Conservation (phyloP, 495 filamentous ascomycete genomes). For the Daldinia caldariorum region DNA sequence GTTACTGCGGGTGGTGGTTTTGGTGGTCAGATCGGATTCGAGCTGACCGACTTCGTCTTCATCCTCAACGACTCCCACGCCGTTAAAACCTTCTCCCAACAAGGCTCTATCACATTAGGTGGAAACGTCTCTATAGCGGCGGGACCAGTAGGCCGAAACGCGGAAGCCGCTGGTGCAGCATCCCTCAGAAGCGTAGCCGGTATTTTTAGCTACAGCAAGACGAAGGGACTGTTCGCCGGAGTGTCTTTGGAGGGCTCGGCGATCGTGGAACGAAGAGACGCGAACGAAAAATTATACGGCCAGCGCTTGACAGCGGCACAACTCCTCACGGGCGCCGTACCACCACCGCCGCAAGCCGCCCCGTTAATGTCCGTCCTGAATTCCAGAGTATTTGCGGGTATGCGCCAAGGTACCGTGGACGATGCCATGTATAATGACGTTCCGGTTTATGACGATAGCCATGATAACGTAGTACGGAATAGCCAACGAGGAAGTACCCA, state of each 20-base stretch:
- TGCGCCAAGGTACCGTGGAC: conserved; percentile 54
- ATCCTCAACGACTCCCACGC: conserved; percentile 93
- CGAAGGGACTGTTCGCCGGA: conserved; percentile 95
- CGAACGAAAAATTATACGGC: conserved; percentile 95
- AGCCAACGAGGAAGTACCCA: conserved; percentile 77
- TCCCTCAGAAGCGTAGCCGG: conserved; percentile 89
- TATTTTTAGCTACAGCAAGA: conserved; percentile 96
- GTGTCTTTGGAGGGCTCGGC: conserved; percentile 92
- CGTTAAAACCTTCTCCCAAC: conserved; percentile 93
- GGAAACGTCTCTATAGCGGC: conserved; percentile 97
- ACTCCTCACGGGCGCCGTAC: conserved; percentile 79
- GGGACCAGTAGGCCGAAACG: conserved; percentile 92
- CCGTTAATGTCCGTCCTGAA: conserved; percentile 86
- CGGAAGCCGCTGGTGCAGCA: conserved; percentile 94
- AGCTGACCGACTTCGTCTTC: conserved; percentile 98
- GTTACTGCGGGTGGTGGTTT: conserved; percentile 90
- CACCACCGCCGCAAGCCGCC: conserved; percentile 81
- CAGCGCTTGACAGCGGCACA: conserved; percentile 80
- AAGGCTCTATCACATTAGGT: conserved; percentile 88
- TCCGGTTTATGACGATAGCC: conserved; percentile 87
- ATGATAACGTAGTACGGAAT: conserved; percentile 95
- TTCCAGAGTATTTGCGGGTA: conserved; percentile 81
- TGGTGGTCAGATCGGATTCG: conserved; percentile 96
- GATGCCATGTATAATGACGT: conserved; percentile 93
- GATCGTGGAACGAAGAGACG: conserved; percentile 92